A percentile compares a stretch with the other conserved stretches of the same genome.
phyloP scores from a whole-genome alignment of 139 green algal genomes.

The Tetradesmus obliquus region DNA sequence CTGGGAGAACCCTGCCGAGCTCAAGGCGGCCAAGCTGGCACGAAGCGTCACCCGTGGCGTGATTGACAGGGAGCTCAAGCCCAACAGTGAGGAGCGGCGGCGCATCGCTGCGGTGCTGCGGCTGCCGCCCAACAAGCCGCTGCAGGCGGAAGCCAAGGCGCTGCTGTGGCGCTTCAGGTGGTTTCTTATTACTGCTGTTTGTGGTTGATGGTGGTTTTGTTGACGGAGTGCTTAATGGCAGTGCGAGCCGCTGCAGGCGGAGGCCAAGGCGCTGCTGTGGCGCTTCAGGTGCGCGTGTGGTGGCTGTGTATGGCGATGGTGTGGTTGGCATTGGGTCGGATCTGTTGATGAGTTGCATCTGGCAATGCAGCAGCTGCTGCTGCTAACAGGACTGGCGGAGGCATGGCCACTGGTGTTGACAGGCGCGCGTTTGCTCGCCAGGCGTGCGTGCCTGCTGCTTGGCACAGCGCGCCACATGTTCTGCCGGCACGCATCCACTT shows the following conservation, averaged over 20 bases:
- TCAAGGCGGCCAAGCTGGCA: constrained; percentile 95
- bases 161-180: constrained; percentile 54
- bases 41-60: constrained; percentile 74
- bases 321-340: background rate
- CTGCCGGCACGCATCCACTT: no score
- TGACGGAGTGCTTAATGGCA: no score
- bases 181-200: background rate
- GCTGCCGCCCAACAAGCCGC: constrained; percentile 74
- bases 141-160: constrained; percentile 52
- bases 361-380: no score
- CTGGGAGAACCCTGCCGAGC: constrained; percentile 87
- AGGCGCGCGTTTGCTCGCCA: no score
- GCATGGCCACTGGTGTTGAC: no score
- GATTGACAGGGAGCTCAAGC: constrained; percentile 87
- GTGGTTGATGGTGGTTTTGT: background rate
- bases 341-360: background rate
- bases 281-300: no score
- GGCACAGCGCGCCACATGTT: no score
- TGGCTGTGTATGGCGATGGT: background rate
- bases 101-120: constrained; percentile 52
- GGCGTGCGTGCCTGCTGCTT: no score
- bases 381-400: no score
- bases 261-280: no score
- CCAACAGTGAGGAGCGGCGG: constrained; percentile 80
- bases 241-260: constrained; percentile 65